Base-by-base conservation (phyloP, 768 basidiomycete genomes). In the Termitomyces eurrhizus region DNA sequence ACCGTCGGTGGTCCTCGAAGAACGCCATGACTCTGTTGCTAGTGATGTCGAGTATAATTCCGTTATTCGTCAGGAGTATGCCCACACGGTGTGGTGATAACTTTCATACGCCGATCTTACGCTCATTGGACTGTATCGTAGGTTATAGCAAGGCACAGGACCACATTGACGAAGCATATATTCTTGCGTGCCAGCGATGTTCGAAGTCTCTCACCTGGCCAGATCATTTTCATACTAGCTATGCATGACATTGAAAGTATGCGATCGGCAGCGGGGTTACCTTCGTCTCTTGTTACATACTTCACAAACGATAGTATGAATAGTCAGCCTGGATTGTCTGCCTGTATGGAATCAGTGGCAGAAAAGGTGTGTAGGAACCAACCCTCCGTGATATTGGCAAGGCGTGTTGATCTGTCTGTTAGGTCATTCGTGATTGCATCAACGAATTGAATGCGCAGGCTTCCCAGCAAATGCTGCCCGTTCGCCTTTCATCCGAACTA, bases 21-120 rank as follows among this genome's bases (percentile, higher is more conserved):
- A 85, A 60, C 83, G 90, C 0, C 85, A 86, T 56, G 95, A 96
- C 68, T 88, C 87, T 18, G 83, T 92, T 45, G 87, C 88, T 18
- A 93, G 90, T 65, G 93, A 95, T 62, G 79, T 98, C 26, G 95
- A 96, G 72, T 97, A 95, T 69, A 95, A 93, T 69, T 89, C 93
- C 4, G 88, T 95, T 33, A 83, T 98, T 54, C 80, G 95, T 18
- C 89, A 89, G 66, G 93, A 95, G 67, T 95, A 89, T 66, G 86
- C 87, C 0, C 80, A 86, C 63, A 87, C 83, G 39, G 93, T 92
- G 66, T 65, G 85, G 65, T 24, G 56, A 49, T 33, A 18, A 57
- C 32, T 42, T 54, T 48, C 35, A 42, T 50, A 26, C 14, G n/a
- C 8, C 18, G 33, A 4, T 35, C 8, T 21, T 11, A 44, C 18